Percentiles rank a stretch among this genome's conserved stretches.
Conservation (phyloP, 2,329 filamentous ascomycete species). For the Fusarium irregulare region DNA sequence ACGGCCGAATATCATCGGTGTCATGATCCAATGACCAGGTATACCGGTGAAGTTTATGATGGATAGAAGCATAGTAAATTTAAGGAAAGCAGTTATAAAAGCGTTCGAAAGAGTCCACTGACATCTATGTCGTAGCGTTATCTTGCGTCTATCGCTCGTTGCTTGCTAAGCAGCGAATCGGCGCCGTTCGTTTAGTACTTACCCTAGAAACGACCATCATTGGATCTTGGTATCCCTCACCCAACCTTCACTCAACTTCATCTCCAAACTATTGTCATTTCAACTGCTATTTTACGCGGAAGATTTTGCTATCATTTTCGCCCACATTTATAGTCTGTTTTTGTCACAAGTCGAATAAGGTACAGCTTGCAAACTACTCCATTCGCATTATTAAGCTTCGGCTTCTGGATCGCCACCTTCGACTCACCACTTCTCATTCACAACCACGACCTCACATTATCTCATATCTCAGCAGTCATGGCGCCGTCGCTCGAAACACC, state of each 20-base stretch:
- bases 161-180: slow-evolving; percentile 42
- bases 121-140: background rate
- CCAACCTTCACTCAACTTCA: background rate
- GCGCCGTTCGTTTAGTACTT: slow-evolving; percentile 32
- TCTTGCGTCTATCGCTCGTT: background rate
- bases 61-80: background rate
- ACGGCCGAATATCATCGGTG: background rate
- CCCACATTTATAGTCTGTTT: background rate
- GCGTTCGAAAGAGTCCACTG: background rate
- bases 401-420: slow-evolving; percentile 33
- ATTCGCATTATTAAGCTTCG: slow-evolving; percentile 40
- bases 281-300: too few species aligned
- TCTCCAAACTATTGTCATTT: background rate
- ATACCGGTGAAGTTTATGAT: background rate
- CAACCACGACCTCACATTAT: background rate
- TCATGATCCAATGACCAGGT: background rate
- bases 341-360: background rate
- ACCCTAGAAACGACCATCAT: slow-evolving; percentile 30
- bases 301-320: background rate
- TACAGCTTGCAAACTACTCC: background rate
- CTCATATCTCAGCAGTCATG: slow-evolving; percentile 63
- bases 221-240: background rate
- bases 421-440: background rate
- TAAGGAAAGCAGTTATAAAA: background rate
- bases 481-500: slow-evolving; percentile 83